phyloP scores from a whole-genome alignment of 1,284 basidiomycete genomes.

The Tylopilus microsporus region DNA sequence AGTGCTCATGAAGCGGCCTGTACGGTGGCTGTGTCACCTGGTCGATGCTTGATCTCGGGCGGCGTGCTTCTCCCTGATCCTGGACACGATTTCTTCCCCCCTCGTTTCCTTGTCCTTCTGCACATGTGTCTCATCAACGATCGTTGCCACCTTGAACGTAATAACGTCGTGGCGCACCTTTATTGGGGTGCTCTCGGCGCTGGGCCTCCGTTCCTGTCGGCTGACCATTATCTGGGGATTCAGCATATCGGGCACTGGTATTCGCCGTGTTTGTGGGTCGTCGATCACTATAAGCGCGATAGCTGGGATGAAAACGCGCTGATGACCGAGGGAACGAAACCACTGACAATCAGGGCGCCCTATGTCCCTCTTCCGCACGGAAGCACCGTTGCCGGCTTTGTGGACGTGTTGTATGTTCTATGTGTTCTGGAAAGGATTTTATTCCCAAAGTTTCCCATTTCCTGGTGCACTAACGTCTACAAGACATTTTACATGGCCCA shows the following conservation, averaged over 20 bases:
- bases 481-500: constrained; percentile 78
- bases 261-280: constrained; percentile 30
- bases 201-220: constrained; percentile 6
- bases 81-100: constrained; percentile 48
- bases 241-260: constrained; percentile 22
- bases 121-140: neutral
- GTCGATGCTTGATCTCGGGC: constrained; percentile 53
- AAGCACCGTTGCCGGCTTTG: constrained; percentile 71
- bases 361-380: constrained; percentile 67
- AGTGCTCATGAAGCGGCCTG: neutral
- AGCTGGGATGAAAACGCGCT: neutral
- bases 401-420: constrained; percentile 79
- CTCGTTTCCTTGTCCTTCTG: constrained; percentile 31
- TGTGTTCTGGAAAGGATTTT: constrained; percentile 70
- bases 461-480: neutral
- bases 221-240: constrained; percentile 18
- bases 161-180: constrained; percentile 17
- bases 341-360: constrained; percentile 74
- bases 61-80: constrained; percentile 70
- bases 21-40: constrained; percentile 36
- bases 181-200: neutral
- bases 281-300: constrained; percentile 47
- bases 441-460: neutral
- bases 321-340: neutral
- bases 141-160: neutral